Evolutionary conservation across 2,329 filamentous ascomycete genomes (phyloP), one percentile per base, ranked within the genome.

Genomic region (Hortaea werneckii): DNA sequence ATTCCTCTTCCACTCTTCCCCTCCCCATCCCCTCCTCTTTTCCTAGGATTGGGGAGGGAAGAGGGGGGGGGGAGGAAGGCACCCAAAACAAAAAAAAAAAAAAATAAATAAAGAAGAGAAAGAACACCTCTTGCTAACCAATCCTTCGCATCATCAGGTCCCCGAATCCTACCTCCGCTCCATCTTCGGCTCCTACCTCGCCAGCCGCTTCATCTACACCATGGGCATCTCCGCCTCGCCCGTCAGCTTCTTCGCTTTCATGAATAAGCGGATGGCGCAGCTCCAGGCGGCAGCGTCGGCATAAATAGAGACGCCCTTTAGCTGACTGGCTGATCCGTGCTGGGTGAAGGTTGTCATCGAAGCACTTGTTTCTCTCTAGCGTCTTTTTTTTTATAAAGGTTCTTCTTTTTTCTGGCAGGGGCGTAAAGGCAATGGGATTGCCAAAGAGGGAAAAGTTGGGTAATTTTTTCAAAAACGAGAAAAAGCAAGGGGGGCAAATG

Each of bases 201-300:
- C 92, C 41, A 94, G 85, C 61, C 84, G 92, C 38, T 98, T 98
- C 65, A 87, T 98, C 37, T 98, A 98, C 67, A 81, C 94, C 65
- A 92, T 90, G 65, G 92, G 92, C 60, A 89, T 88, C 64, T 83
- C 79, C 55, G 89, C 92, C 5, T 92, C 84, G 72, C 90, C 95
- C 61, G 96, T 98, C 72, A 88, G 90, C 35, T 98, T 98, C 76
- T 98, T 94, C 69, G 87, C 94, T 65, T 98, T 96, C 57, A 74
- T 74, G 71, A 73, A 69, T 58, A 65, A 70, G 56, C 62, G 70
- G 26, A 73, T 72, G 65, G 59, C 61, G 9, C 68, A 65, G 53
- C 46, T 64, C 28, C 9, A 41, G 20, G 32, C 32, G n/a, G 32
- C n/a, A 4, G 32, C 32, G 32, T 20, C 20, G 20, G 20, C 20